Percentiles rank a stretch among this genome's conserved stretches.
These are phyloP conservation scores for Pythium sp. DNA, from an alignment of 352 stramenopile genomes.

Conservation along the genomic window DNA sequence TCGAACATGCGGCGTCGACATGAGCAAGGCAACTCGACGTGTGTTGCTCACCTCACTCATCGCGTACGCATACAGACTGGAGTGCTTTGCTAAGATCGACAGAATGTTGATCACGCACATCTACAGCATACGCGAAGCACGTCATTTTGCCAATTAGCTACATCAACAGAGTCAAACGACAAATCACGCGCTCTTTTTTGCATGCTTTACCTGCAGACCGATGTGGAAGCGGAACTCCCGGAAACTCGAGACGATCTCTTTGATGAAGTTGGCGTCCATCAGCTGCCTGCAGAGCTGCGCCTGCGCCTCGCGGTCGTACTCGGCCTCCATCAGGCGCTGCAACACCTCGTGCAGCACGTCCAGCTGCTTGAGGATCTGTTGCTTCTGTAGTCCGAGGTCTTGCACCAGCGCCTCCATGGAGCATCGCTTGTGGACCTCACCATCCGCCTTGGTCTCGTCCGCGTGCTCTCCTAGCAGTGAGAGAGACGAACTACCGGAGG, in stretches of 20 bases:
- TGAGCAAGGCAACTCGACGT: neutral
- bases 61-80: slow-evolving; percentile 50
- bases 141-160: neutral
- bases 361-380: slow-evolving; percentile 39
- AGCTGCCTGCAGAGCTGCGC: slow-evolving; percentile 35
- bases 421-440: slow-evolving; percentile 6
- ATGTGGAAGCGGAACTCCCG: slow-evolving; percentile 71
- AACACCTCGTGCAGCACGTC: slow-evolving; percentile 32
- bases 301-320: slow-evolving; percentile 22
- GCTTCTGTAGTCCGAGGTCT: slow-evolving; percentile 31
- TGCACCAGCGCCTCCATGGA: slow-evolving; percentile 25
- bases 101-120: slow-evolving; percentile 43
- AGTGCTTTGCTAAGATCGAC: slow-evolving; percentile 40
- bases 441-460: slow-evolving; percentile 19
- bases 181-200: neutral
- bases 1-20: neutral
- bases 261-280: slow-evolving; percentile 38
- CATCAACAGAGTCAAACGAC: neutral
- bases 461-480: slow-evolving; percentile 15
- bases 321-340: slow-evolving; percentile 30
- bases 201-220: slow-evolving; percentile 34
- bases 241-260: slow-evolving; percentile 35
- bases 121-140: slow-evolving; percentile 15
- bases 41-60: slow-evolving; percentile 43
- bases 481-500: slow-evolving; percentile 7